Base-by-base conservation (phyloP, 164 flowering plant species). In the Nymphaea thermarum region DNA sequence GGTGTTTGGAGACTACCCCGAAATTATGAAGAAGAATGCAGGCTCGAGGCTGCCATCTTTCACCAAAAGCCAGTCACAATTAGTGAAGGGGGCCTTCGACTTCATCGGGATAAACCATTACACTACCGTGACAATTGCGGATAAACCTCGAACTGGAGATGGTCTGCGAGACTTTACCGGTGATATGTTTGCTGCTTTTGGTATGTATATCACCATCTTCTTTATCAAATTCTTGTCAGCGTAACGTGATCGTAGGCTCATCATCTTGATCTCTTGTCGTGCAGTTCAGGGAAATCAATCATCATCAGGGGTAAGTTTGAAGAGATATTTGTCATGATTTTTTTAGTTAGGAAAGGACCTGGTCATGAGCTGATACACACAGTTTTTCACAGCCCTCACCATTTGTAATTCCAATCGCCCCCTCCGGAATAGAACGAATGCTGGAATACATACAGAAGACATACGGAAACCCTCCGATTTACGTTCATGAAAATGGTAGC, bases 41-140 rank as follows among this genome's bases (percentile, higher is more conserved):
- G 88, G 87, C 8, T 60, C 73, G 25, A 76, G 85, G 66, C 66
- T 87, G 59, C 90, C 90, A n/a, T 43, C 65, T 53, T 83, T 87
- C 74, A 82, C 85, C 2, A 43, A 64, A 15, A 4, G 43, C 2
- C 82, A 84, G 71, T 76, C 86, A 2, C 41, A 77, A 67, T 73
- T 16, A 69, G 65, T 87, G 2, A 84, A 80, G 76, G 84, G 85
- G 42, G 81, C 92, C 51, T 73, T 66, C 53, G 89, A 85, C 71
- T 85, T 85, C 55, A 53, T 87, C 41, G 91, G 94, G 42, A 2
- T 88, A 60, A 87, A 81, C 43, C 82, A 87, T 63, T 87, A 87
- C 68, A 5, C 2, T 3, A 44, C 78, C 18, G 0, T 64, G 18
- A n/a, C 44, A 25, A 60, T 80, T 64, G 72, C 74, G 66, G 82